phyloP scores from a whole-genome alignment of 768 basidiomycete species.

The Kwoniella botswanensis region DNA sequence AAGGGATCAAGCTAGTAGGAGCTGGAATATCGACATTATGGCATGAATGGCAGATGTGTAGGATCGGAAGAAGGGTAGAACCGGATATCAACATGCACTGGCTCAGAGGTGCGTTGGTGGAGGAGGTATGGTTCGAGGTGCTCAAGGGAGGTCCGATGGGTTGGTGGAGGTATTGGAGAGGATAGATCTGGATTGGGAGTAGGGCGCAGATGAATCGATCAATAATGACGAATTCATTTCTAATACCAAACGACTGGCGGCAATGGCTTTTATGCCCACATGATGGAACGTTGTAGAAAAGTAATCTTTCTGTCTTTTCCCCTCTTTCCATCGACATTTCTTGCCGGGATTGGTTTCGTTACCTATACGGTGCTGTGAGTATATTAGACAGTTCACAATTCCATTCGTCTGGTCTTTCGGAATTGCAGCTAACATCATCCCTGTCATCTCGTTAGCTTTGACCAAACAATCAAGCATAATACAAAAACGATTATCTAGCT shows the following conservation, averaged over 20 bases:
- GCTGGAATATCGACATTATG: constrained; percentile 50
- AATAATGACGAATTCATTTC: too few relatives aligned
- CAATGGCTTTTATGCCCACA: too few relatives aligned
- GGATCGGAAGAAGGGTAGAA: constrained; percentile 42
- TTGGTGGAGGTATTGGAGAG: background rate
- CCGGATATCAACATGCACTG: constrained; percentile 46
- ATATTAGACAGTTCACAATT: too few relatives aligned
- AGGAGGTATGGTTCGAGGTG: constrained; percentile 39
- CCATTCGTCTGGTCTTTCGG: too few relatives aligned
- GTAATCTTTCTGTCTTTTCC: too few relatives aligned
- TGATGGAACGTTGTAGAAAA: too few relatives aligned
- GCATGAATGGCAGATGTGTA: constrained; percentile 53
- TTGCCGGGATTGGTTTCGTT: too few relatives aligned
- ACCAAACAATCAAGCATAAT: background rate
- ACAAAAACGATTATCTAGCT: background rate
- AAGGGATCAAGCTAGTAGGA: constrained; percentile 43
- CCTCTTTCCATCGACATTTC: too few relatives aligned
- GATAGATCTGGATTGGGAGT: background rate
- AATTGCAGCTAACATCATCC: too few relatives aligned
- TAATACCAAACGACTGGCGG: too few relatives aligned
- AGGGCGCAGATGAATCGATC: background rate
- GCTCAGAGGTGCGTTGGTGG: constrained; percentile 34
- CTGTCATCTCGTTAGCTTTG: background rate
- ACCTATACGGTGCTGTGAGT: too few relatives aligned
- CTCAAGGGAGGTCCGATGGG: constrained; percentile 27